Evolutionary conservation across 495 filamentous ascomycete species (phyloP).

Genomic region (Xanthoparmelia taractica): DNA sequence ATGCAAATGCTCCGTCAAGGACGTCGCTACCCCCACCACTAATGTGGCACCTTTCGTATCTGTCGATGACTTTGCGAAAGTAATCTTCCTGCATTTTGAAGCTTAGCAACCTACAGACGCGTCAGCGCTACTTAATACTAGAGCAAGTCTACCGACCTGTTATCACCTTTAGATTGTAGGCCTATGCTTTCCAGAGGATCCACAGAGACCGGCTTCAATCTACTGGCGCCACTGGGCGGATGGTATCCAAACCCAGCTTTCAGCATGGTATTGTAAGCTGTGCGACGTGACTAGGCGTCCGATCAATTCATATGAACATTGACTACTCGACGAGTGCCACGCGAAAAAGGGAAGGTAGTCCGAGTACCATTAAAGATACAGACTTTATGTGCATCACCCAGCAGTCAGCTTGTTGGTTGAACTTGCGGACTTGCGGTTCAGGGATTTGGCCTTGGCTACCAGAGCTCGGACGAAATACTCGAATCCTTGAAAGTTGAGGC

Average conservation of each 20-base stretch:
- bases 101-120: conserved; percentile 56
- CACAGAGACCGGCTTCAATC: conserved; percentile 59
- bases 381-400: neutral
- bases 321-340: neutral
- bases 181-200: conserved; percentile 74
- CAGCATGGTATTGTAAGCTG: neutral
- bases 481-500: too few relatives aligned
- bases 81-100: conserved; percentile 70
- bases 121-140: conserved; percentile 14
- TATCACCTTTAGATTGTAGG: conserved; percentile 83
- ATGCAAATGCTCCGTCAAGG: conserved; percentile 58
- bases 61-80: conserved; percentile 62
- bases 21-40: conserved; percentile 54
- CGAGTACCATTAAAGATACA: neutral
- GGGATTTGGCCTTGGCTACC: too few relatives aligned
- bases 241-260: conserved; percentile 28
- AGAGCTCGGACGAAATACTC: too few relatives aligned
- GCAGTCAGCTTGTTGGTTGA: neutral
- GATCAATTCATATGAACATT: neutral
- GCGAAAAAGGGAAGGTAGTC: neutral
- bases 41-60: conserved; percentile 69
- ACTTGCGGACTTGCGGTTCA: neutral
- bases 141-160: conserved; percentile 38
- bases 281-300: neutral
- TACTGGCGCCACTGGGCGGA: conserved; percentile 47